A percentile compares a stretch with the other conserved stretches of the same genome.
phyloP scores from a whole-genome alignment of 1,284 basidiomycete genomes.

The Pyrrhoderma noxium region DNA sequence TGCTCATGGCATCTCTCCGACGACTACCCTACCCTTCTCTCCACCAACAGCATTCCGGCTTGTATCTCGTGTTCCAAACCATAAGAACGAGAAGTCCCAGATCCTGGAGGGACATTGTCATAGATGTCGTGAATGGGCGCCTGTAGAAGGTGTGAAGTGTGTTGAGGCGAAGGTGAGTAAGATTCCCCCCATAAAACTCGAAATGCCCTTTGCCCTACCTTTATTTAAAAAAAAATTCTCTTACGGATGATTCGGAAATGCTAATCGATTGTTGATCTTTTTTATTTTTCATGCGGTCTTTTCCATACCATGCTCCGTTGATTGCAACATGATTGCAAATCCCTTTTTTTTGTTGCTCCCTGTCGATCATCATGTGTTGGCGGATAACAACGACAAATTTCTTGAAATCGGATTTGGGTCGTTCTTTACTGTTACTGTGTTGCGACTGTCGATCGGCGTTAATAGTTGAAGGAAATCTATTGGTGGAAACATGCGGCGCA shows the following conservation, averaged over 20 bases:
- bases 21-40: conserved; percentile 60
- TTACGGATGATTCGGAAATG: neutral
- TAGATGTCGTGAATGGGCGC: conserved; percentile 63
- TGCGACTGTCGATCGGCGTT: neutral
- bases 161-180: conserved; percentile 54
- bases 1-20: conserved; percentile 61
- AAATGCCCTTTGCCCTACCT: neutral
- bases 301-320: neutral
- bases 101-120: conserved; percentile 71
- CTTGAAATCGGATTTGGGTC: too few relatives aligned
- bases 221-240: neutral
- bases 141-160: conserved; percentile 63
- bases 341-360: neutral
- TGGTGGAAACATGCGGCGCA: conserved; percentile 79
- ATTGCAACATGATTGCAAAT: neutral
- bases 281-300: neutral
- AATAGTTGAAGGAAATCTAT: conserved; percentile 64
- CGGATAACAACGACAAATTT: too few relatives aligned
- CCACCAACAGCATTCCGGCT: conserved; percentile 62
- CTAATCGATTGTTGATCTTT: conserved; percentile 6
- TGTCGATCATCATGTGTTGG: too few relatives aligned
- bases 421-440: too few relatives aligned
- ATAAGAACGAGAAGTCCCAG: conserved; percentile 49
- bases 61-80: conserved; percentile 35
- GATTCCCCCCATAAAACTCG: neutral